Evolutionary conservation across 2,329 filamentous ascomycete genomes (phyloP), one percentile per base, ranked within the genome.

Genomic region (Aspergillus sp.): DNA sequence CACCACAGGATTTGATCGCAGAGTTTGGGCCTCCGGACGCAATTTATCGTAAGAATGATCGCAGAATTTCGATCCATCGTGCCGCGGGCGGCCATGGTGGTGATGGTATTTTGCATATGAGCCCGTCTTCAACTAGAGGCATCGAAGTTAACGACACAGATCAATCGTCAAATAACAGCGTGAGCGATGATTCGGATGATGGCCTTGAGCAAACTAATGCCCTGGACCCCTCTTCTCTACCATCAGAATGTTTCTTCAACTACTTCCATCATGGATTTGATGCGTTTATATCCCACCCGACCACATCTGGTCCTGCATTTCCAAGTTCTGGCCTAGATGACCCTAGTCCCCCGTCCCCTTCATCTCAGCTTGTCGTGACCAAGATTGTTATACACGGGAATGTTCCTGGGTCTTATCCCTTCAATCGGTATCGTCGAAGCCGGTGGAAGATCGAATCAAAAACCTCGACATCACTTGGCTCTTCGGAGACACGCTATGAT

Each of bases 251-350:
- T 63, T 99, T 98, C 72, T 97, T 95, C 76, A 98, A 98, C 72
- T 99, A 99, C 73, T 99, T 97, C 71, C 89, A 93, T 63, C 88
- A 96, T 61, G 95, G 95, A 2, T 96, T 99, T 69, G 95, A 99
- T 73, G 84, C 97, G 9, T 82, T 98, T 5, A 84, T 99, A n/a
- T 96, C 93, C 0, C 86, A 87, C 30, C 89, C 90, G 0, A 85
- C 85, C 0, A 71, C 81, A 5, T 80, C 88, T 4, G 90, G 89
- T 0, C 84, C 84, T 20, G 78, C 80, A 6, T 87, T 89, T 0
- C 89, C 87, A 12, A 77, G 80, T 5, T 79, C 71, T 17, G 70
- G 53, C n/a, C 51, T 64, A 20, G 63, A 66, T 17, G 71, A 75
- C 39, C 65, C 68, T 5, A 63, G 66, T 0, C 64, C 66, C 49